Conservation (phyloP, 352 stramenopile species). For the Phytophthora hybrid region DNA sequence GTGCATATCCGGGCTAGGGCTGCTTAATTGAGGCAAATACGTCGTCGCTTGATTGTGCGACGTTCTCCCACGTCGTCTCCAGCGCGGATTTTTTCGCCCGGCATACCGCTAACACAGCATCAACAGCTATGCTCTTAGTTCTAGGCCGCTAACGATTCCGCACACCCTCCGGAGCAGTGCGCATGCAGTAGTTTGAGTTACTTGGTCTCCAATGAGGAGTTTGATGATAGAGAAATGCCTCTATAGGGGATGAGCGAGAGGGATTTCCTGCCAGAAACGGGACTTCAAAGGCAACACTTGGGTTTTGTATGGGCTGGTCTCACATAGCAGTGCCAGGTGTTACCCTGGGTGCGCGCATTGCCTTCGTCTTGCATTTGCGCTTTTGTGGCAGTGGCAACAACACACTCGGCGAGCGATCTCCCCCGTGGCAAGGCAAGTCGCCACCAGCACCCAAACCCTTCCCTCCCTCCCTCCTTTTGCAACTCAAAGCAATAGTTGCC, state of each 20-base stretch:
- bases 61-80: slow-evolving; percentile 4
- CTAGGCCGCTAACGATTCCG: background rate
- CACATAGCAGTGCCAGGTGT: slow-evolving; percentile 28
- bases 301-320: slow-evolving; percentile 31
- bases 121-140: background rate
- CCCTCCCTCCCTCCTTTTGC: background rate
- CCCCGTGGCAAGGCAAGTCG: background rate
- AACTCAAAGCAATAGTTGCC: slow-evolving; percentile 8
- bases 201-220: background rate
- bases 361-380: slow-evolving; percentile 43
- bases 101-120: background rate
- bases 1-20: slow-evolving; percentile 34
- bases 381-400: slow-evolving; percentile 28
- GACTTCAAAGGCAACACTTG: slow-evolving; percentile 30
- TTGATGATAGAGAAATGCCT: background rate
- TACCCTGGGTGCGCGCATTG: slow-evolving; percentile 31
- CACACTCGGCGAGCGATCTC: slow-evolving; percentile 4
- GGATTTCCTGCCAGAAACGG: slow-evolving; percentile 36
- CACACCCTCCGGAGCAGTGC: background rate
- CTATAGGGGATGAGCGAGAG: slow-evolving; percentile 25
- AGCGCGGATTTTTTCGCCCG: background rate
- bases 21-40: slow-evolving; percentile 5
- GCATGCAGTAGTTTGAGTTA: background rate
- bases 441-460: slow-evolving; percentile 1
- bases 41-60: slow-evolving; percentile 21